Conservation (phyloP, 2,329 filamentous ascomycete species). For the Beauveria pseudobassiana region DNA sequence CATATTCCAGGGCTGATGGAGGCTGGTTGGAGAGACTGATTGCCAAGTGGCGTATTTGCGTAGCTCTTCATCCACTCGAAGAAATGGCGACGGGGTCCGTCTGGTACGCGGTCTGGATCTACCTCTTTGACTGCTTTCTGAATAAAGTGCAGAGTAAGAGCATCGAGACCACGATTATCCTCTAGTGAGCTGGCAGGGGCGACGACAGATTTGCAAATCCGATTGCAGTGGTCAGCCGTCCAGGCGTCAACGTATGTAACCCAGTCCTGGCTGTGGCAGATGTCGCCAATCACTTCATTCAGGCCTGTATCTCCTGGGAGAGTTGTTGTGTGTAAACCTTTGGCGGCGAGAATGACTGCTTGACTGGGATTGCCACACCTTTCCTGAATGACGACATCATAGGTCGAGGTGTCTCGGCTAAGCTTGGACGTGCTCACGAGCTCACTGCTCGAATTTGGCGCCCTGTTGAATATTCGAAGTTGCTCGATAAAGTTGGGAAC, state of each 20-base stretch:
- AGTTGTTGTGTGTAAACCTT: neutral
- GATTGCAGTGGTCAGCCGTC: neutral
- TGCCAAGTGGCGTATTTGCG: neutral
- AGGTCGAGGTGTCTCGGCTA: neutral
- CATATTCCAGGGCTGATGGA: neutral
- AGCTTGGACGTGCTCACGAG: neutral
- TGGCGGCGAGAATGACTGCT: neutral
- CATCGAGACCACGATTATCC: neutral
- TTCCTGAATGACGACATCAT: neutral
- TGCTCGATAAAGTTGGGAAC: neutral
- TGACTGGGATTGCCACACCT: neutral
- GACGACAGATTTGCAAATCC: neutral
- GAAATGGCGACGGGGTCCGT: conserved; percentile 1
- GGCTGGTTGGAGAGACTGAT: neutral
- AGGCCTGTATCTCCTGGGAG: neutral
- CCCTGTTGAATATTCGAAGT: neutral
- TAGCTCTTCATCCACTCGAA: conserved; percentile 7
- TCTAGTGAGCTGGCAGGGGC: neutral
- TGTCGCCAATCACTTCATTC: neutral
- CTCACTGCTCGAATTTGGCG: neutral
- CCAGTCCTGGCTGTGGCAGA: neutral
- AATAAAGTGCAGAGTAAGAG: neutral
- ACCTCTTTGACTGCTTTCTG: conserved; percentile 6
- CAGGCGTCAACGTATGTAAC: neutral
- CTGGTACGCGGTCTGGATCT: neutral